Evolutionary conservation across 768 basidiomycete species (phyloP), one percentile per base, ranked within the genome.

Genomic region (Hericium rajendrae): DNA sequence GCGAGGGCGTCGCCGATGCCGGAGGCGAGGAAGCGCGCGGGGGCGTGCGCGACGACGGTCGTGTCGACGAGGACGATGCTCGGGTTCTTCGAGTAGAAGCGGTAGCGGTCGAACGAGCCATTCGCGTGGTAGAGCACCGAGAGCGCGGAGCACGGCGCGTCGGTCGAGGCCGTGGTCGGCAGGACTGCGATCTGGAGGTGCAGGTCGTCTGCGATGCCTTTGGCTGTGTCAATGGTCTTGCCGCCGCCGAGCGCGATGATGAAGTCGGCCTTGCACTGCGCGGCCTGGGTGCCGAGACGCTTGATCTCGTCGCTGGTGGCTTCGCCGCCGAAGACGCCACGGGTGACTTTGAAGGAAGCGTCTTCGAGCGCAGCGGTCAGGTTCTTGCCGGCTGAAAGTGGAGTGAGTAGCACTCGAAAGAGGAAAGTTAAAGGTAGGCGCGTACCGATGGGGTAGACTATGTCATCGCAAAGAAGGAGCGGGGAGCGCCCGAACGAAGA

Each of bases 1-100:
- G 68, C 68, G 59, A 69, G 54, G 24, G 68, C 68, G 59, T 69
- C 68, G 57, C 68, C 68, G 61, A 69, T 68, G 41, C 68, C 68
- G 38, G 67, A 61, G 4, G 66, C 64, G 53, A 69, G 64, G 65
- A 68, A 69, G 57, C 68, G 66, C 20, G 63, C 48, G 12, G 68
- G 68, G 4, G 68, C 68, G 28, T 64, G 56, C 39, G 64, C 60
- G 61, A 66, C 57, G 60, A 69, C 67, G 57, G 61, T 66, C 55
- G 68, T 69, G 62, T 69, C 68, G 55, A 69, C 68, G 57, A 68
- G 64, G 9, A 68, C 67, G 59, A 66, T 49, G 43, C 43, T 57
- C 38, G 68, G 68, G 60, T 69, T 68, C 60, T 66, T 61, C 38
- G 62, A 55, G 59, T 64, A 68, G 65, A 69, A 67, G 16, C 61